A percentile compares a stretch with the other conserved stretches of the same genome.
Conservation (phyloP, 805 yeast species). For the Cyberlindnera meyerae region DNA sequence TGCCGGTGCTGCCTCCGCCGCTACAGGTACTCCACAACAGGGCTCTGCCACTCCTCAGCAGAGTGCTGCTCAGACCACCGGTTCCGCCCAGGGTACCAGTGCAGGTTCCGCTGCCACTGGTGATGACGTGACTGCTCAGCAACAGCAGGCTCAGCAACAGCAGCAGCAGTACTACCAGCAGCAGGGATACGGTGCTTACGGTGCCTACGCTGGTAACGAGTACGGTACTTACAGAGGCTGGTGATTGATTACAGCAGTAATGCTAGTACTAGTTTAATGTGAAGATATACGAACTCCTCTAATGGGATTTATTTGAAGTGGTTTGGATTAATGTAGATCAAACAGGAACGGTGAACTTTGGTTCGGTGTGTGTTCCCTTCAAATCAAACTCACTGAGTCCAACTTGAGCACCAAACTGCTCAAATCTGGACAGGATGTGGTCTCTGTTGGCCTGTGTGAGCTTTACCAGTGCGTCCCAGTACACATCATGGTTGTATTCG, state of each 20-base stretch:
- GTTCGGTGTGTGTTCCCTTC: slow-evolving; percentile 37
- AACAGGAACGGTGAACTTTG: slow-evolving; percentile 4
- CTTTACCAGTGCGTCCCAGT: slow-evolving; percentile 66
- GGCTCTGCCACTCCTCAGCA: slow-evolving; percentile 2
- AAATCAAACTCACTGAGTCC: slow-evolving; percentile 82
- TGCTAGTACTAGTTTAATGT: slow-evolving; percentile 6
- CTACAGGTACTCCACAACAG: slow-evolving; percentile 10
- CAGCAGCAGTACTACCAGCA: slow-evolving; percentile 20
- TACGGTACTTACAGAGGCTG: slow-evolving; percentile 15
- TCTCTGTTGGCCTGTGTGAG: slow-evolving; percentile 53
- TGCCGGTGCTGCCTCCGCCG: slow-evolving; percentile 11
- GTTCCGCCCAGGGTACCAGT: slow-evolving; percentile 7
- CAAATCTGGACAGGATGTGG: slow-evolving; percentile 61
- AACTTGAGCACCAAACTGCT: slow-evolving; percentile 57
- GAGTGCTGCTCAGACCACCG: slow-evolving; percentile 12
- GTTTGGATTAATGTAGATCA: background rate
- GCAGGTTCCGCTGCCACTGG: slow-evolving; percentile 13
- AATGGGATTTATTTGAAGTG: too few species aligned
- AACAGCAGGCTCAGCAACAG: slow-evolving; percentile 27
- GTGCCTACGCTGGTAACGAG: slow-evolving; percentile 15
- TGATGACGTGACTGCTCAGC: slow-evolving; percentile 16
- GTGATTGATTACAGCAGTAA: too few species aligned
- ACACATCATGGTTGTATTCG: slow-evolving; percentile 69
- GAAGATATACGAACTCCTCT: too few species aligned
- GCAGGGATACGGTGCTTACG: slow-evolving; percentile 17